These are phyloP conservation scores for Phytophthora fragariae DNA, from an alignment of 352 stramenopile genomes.

Conservation along the genomic window DNA sequence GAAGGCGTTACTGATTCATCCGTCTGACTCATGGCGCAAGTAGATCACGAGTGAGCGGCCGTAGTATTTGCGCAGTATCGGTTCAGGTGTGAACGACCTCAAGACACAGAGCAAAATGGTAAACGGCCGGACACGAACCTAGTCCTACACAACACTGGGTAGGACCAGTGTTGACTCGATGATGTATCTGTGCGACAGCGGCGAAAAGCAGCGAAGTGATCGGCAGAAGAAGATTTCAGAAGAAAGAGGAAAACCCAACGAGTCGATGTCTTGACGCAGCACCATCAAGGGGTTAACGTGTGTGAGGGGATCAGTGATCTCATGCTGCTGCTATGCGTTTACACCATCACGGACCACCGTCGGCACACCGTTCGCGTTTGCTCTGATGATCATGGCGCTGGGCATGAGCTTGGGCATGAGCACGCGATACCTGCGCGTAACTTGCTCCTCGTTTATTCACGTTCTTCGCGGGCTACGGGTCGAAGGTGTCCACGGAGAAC, in stretches of 20 bases:
- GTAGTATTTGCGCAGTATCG: too few relatives aligned
- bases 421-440: slow-evolving; percentile 53
- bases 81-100: neutral
- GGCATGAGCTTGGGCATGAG: slow-evolving; percentile 70
- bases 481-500: slow-evolving; percentile 61
- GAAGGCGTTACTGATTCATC: too few relatives aligned
- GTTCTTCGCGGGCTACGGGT: slow-evolving; percentile 58
- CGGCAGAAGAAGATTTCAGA: neutral
- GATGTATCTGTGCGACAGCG: neutral
- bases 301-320: neutral
- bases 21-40: too few relatives aligned
- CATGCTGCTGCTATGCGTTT: slow-evolving; percentile 65
- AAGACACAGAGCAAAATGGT: neutral
- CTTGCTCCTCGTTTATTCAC: slow-evolving; percentile 55
- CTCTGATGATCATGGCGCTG: slow-evolving; percentile 63
- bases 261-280: neutral
- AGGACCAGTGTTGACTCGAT: neutral
- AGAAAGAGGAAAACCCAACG: neutral
- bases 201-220: neutral
- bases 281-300: neutral
- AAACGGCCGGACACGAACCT: neutral
- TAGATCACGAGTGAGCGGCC: too few relatives aligned
- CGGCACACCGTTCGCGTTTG: slow-evolving; percentile 51
- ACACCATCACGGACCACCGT: slow-evolving; percentile 58
- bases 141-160: neutral